Conservation (phyloP, 1,284 basidiomycete species). For the Golubevia pallescens region DNA sequence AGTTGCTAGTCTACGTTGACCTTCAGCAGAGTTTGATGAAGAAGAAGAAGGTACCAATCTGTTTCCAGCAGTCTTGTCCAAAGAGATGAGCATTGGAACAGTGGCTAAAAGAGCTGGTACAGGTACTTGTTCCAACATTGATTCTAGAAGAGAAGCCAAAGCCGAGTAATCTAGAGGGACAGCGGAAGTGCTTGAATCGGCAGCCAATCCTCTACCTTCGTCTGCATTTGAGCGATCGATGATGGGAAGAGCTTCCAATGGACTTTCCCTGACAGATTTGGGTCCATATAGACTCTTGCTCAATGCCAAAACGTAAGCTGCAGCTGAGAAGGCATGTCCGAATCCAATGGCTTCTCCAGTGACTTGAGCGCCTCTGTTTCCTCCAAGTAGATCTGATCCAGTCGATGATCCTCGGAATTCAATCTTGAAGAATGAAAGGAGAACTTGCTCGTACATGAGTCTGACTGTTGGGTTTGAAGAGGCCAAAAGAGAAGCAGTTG, state of each 20-base stretch:
- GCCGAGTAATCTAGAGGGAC: constrained; percentile 78
- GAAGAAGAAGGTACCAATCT: constrained; percentile 53
- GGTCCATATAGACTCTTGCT: constrained; percentile 21
- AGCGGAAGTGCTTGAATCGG: constrained; percentile 59
- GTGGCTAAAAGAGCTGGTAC: constrained; percentile 77
- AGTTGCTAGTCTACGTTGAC: constrained; percentile 20
- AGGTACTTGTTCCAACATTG: constrained; percentile 75
- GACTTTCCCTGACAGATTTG: constrained; percentile 43
- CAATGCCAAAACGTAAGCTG: constrained; percentile 37
- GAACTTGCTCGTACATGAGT: constrained; percentile 43
- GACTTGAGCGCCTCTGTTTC: constrained; percentile 9
- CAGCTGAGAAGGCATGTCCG: constrained; percentile 44
- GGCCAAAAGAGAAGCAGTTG: constrained; percentile 34
- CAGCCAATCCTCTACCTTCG: constrained; percentile 29
- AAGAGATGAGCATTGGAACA: constrained; percentile 81
- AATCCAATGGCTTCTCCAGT: constrained; percentile 28
- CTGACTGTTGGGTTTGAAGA: constrained; percentile 39
- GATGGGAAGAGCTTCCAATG: constrained; percentile 66
- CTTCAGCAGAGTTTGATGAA: background rate
- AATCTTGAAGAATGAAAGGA: constrained; percentile 35
- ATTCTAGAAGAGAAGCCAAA: constrained; percentile 74
- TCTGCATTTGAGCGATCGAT: constrained; percentile 67
- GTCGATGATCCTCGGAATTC: constrained; percentile 27
- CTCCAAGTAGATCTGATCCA: constrained; percentile 14
- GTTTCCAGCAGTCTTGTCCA: constrained; percentile 71